These are phyloP conservation scores for Aureobasidium sp. DNA, from an alignment of 2,329 filamentous ascomycete species.

Conservation along the genomic window DNA sequence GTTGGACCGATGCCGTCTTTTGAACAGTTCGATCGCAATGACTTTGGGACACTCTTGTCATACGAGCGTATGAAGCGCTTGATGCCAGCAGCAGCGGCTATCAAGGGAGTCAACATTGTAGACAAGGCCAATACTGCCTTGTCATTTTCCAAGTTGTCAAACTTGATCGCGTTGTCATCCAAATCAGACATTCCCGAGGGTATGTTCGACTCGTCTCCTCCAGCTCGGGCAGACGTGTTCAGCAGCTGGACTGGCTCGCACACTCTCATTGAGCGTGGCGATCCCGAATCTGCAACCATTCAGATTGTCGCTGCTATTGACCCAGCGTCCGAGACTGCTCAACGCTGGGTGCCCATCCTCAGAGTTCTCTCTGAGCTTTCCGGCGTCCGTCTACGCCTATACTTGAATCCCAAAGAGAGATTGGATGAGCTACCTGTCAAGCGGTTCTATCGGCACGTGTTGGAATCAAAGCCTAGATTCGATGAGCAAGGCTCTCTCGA, in stretches of 20 bases:
- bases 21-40: constrained; percentile 52
- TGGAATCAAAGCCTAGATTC: constrained; percentile 73
- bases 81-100: constrained; percentile 62
- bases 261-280: constrained; percentile 67
- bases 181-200: constrained; percentile 80
- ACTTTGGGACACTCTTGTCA: constrained; percentile 63
- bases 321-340: constrained; percentile 77
- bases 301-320: constrained; percentile 76
- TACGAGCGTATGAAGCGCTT: constrained; percentile 71
- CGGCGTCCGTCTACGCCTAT: constrained; percentile 75
- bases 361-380: constrained; percentile 76
- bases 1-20: constrained; percentile 62
- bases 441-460: constrained; percentile 86
- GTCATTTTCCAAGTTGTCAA: constrained; percentile 70
- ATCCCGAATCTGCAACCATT: constrained; percentile 63
- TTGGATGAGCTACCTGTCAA: constrained; percentile 85
- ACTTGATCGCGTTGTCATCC: constrained; percentile 71
- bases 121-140: constrained; percentile 61
- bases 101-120: constrained; percentile 57
- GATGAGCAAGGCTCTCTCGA: constrained; percentile 55
- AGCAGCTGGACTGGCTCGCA: constrained; percentile 63
- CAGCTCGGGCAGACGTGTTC: constrained; percentile 61
- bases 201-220: constrained; percentile 72
- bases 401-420: constrained; percentile 73
- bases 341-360: constrained; percentile 84